Percentiles rank a stretch among this genome's conserved stretches.
Evolutionary conservation across 2,329 filamentous ascomycete species (phyloP).

Genomic region (Colletotrichum neosansevieriae): DNA sequence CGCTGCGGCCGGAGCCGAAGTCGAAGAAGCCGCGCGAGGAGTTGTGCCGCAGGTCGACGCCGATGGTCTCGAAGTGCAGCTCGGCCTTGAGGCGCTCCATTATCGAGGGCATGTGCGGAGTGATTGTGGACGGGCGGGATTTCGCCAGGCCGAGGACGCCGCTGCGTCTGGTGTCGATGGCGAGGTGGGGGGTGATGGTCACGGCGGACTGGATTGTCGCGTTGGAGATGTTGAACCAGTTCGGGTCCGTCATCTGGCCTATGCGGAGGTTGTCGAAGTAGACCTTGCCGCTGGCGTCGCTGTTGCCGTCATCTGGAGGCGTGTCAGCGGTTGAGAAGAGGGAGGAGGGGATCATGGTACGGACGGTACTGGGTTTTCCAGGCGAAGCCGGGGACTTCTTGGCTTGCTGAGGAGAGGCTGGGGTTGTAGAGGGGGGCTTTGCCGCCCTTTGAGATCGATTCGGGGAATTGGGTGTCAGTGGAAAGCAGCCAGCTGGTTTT

Average conservation of each 20-base stretch:
- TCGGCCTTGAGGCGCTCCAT: conserved; percentile 57
- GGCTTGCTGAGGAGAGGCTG: conserved; percentile 58
- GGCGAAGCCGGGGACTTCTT: conserved; percentile 54
- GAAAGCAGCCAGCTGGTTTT: conserved; percentile 43
- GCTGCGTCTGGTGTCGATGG: conserved; percentile 56
- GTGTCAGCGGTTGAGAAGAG: conserved; percentile 6
- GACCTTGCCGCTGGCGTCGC: conserved; percentile 57
- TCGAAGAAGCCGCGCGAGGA: conserved; percentile 50
- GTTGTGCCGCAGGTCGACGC: conserved; percentile 56
- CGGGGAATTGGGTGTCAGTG: conserved; percentile 46
- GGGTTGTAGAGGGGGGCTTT: conserved; percentile 60
- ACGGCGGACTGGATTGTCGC: conserved; percentile 64
- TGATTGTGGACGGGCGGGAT: conserved; percentile 57
- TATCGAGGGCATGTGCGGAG: conserved; percentile 57
- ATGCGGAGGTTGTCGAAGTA: conserved; percentile 63
- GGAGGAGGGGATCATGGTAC: conserved; percentile 45
- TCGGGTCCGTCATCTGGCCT: conserved; percentile 44
- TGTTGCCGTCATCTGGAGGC: conserved; percentile 56
- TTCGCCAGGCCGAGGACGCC: conserved; percentile 67
- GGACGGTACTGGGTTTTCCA: conserved; percentile 64
- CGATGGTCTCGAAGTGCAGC: conserved; percentile 59
- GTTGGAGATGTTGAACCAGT: conserved; percentile 55
- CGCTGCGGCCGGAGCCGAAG: conserved; percentile 56
- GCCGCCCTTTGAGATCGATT: conserved; percentile 48
- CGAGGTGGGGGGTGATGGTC: conserved; percentile 56